Evolutionary conservation across 2,329 filamentous ascomycete species (phyloP).

Genomic region (Cladophialophora immunda): DNA sequence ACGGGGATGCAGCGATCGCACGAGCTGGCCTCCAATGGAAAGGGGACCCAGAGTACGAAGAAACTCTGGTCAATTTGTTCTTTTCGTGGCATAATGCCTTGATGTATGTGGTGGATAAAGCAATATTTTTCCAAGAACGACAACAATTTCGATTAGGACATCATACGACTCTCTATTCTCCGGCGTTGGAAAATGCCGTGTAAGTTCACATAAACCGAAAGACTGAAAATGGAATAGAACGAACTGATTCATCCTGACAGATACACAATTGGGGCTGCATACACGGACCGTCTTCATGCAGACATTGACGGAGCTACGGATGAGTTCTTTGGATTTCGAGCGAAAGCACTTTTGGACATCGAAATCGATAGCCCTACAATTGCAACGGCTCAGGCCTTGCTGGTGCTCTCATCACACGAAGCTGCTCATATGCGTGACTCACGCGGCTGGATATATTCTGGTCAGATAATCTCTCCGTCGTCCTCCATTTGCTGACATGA

Average conservation of each 20-base stretch:
- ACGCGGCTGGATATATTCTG: conserved; percentile 57
- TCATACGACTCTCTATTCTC: conserved; percentile 51
- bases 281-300: conserved; percentile 17
- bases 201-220: conserved; percentile 30
- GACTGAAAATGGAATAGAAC: background rate
- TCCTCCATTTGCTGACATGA: background rate
- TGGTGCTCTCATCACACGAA: conserved; percentile 57
- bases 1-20: background rate
- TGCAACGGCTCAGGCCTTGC: conserved; percentile 59
- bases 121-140: conserved; percentile 46
- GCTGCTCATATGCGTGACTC: conserved; percentile 55
- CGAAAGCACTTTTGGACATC: conserved; percentile 57
- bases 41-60: conserved; percentile 52
- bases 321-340: conserved; percentile 46
- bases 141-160: conserved; percentile 39
- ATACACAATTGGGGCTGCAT: conserved; percentile 20
- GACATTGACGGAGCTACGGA: conserved; percentile 14
- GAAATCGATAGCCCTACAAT: conserved; percentile 58
- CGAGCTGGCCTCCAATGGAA: conserved; percentile 52
- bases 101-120: conserved; percentile 56
- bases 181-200: conserved; percentile 54
- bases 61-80: conserved; percentile 56
- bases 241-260: background rate
- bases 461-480: conserved; percentile 37
- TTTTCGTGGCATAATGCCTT: conserved; percentile 61